phyloP scores from a whole-genome alignment of 1,284 basidiomycete genomes.

The Afroboletus lepidellus region DNA sequence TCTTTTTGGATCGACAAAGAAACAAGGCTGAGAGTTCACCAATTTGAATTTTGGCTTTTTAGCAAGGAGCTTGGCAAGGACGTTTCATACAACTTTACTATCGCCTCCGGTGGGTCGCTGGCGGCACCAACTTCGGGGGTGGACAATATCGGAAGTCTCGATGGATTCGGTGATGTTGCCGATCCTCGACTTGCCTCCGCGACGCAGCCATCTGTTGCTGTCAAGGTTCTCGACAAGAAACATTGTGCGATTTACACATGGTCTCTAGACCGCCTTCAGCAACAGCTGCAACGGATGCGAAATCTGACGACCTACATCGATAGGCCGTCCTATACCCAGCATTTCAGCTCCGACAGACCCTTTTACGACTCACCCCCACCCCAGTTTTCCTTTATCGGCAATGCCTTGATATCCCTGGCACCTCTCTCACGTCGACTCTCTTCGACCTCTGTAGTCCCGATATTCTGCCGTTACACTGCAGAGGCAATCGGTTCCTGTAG shows the following conservation, averaged over 20 bases:
- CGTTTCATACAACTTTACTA: constrained; percentile 89
- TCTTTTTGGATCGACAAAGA: not conserved
- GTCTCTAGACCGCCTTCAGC: constrained; percentile 86
- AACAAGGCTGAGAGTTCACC: constrained; percentile 7
- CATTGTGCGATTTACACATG: constrained; percentile 87
- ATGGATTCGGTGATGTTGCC: constrained; percentile 91
- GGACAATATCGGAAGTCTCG: constrained; percentile 84
- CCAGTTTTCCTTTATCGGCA: constrained; percentile 89
- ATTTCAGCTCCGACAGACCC: constrained; percentile 90
- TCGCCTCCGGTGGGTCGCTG: constrained; percentile 80
- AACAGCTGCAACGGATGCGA: constrained; percentile 91
- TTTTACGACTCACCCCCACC: constrained; percentile 88
- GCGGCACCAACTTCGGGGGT: constrained; percentile 81
- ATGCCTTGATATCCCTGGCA: constrained; percentile 79
- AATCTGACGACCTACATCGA: constrained; percentile 92
- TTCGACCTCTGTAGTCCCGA: constrained; percentile 73
- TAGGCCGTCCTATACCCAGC: constrained; percentile 87
- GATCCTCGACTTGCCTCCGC: constrained; percentile 70
- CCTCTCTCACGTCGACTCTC: constrained; percentile 80
- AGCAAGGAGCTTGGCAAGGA: constrained; percentile 85
- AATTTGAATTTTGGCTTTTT: constrained; percentile 12
- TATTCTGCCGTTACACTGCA: constrained; percentile 89
- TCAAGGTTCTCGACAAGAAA: constrained; percentile 89
- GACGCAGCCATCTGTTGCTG: constrained; percentile 80
- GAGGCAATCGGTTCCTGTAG: constrained; percentile 93